Conservation (phyloP, 2,329 filamentous ascomycete genomes). For the Neoarthrinium moseri region DNA sequence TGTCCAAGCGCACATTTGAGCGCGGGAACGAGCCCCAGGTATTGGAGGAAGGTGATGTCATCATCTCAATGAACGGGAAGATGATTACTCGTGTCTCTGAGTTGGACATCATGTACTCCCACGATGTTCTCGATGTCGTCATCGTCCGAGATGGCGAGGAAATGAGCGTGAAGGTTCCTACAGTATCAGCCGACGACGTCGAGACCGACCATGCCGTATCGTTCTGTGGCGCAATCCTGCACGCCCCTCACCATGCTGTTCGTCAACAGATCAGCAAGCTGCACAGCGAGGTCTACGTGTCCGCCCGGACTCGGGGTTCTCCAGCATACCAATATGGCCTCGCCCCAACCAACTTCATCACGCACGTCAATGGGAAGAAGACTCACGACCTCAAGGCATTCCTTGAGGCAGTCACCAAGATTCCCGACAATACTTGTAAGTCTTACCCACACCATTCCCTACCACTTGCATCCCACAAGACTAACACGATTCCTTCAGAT, state of each 20-base stretch:
- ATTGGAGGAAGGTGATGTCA: slow-evolving; percentile 86
- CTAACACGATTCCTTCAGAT: slow-evolving; percentile 47
- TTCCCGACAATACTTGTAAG: slow-evolving; percentile 90
- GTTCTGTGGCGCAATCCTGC: slow-evolving; percentile 92
- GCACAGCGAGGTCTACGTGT: slow-evolving; percentile 95
- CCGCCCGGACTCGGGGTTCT: slow-evolving; percentile 77
- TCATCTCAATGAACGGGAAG: slow-evolving; percentile 86
- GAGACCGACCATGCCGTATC: slow-evolving; percentile 90
- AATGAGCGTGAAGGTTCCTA: slow-evolving; percentile 73
- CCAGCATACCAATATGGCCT: slow-evolving; percentile 88
- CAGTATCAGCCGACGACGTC: slow-evolving; percentile 83
- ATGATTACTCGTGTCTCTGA: slow-evolving; percentile 92
- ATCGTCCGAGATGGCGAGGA: slow-evolving; percentile 85
- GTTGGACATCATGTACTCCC: slow-evolving; percentile 93
- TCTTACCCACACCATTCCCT: slow-evolving; percentile 12
- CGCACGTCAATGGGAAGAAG: slow-evolving; percentile 85
- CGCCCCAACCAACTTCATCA: slow-evolving; percentile 95
- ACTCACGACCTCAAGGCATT: slow-evolving; percentile 83
- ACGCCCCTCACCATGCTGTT: slow-evolving; percentile 92
- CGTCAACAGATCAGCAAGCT: slow-evolving; percentile 96
- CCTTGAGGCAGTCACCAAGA: slow-evolving; percentile 76
- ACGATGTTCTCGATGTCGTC: slow-evolving; percentile 77
- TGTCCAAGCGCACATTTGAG: slow-evolving; percentile 81
- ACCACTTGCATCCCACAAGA: background rate
- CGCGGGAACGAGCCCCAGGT: slow-evolving; percentile 49